These are phyloP conservation scores for Fusarium tuaranense DNA, from an alignment of 2,329 filamentous ascomycete genomes.

Conservation along the genomic window DNA sequence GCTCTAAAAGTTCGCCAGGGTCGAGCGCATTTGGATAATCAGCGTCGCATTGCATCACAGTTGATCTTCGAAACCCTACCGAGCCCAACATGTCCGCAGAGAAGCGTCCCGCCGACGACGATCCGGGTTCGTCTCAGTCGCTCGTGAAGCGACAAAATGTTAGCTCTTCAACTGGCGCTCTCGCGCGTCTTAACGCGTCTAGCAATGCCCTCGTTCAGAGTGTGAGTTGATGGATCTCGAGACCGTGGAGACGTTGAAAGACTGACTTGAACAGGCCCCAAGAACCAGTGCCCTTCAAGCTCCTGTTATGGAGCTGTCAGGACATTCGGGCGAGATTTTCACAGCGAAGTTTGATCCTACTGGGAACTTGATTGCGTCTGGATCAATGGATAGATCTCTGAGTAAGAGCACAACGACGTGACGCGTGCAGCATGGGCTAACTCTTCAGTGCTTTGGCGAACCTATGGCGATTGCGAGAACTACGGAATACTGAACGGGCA, in stretches of 20 bases:
- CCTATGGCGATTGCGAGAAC: conserved; percentile 93
- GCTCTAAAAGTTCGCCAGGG: conserved; percentile 8
- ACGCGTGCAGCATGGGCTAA: conserved; percentile 22
- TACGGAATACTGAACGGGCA: conserved; percentile 91
- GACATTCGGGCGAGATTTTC: conserved; percentile 88
- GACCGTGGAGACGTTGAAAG: background rate
- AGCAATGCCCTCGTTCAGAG: conserved; percentile 63
- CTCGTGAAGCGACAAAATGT: conserved; percentile 91
- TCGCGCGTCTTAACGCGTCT: conserved; percentile 64
- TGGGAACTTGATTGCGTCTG: conserved; percentile 90
- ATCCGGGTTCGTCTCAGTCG: conserved; percentile 82
- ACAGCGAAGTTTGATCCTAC: conserved; percentile 89
- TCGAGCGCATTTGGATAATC: conserved; percentile 15
- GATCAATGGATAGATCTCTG: conserved; percentile 94
- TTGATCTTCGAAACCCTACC: background rate
- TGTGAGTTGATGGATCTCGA: conserved; percentile 50
- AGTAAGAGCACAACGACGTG: conserved; percentile 62
- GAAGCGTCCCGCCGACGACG: conserved; percentile 90
- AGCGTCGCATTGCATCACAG: conserved; percentile 12
- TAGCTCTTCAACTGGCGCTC: conserved; percentile 58
- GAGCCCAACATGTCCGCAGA: conserved; percentile 80
- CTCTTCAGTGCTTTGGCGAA: conserved; percentile 86
- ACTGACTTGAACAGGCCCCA: conserved; percentile 67
- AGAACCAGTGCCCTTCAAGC: conserved; percentile 87
- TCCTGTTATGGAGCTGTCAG: conserved; percentile 93